Percentiles rank a stretch among this genome's conserved stretches.
Evolutionary conservation across 2,329 filamentous ascomycete genomes (phyloP).

Genomic region (Ascochyta viciae-villosae): DNA sequence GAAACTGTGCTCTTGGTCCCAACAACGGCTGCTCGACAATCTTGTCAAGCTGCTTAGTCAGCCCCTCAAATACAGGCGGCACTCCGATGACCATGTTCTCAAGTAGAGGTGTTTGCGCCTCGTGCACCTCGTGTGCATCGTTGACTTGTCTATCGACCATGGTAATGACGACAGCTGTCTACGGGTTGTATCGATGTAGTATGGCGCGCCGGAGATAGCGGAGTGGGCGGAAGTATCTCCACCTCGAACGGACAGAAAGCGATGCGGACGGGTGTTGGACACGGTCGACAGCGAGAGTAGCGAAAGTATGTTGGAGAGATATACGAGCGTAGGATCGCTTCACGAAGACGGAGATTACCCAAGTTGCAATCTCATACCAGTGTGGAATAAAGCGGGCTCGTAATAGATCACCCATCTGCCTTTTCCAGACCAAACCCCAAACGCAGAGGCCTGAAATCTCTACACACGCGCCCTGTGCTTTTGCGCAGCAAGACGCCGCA

Average conservation of each 20-base stretch:
- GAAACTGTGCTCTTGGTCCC: slow-evolving; percentile 40
- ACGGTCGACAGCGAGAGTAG: not conserved
- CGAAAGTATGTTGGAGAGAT: not conserved
- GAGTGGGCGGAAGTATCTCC: slow-evolving; percentile 1
- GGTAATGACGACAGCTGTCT: slow-evolving; percentile 21
- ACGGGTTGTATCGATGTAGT: slow-evolving; percentile 15
- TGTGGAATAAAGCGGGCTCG: slow-evolving; percentile 9
- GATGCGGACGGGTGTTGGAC: not conserved
- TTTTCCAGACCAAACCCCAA: slow-evolving; percentile 10
- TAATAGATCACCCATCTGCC: slow-evolving; percentile 12
- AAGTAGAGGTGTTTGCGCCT: slow-evolving; percentile 39
- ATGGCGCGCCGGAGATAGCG: slow-evolving; percentile 17
- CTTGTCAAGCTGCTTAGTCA: slow-evolving; percentile 45
- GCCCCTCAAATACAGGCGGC: slow-evolving; percentile 45
- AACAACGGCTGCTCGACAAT: slow-evolving; percentile 45
- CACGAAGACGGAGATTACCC: slow-evolving; percentile 3
- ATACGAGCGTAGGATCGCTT: not conserved
- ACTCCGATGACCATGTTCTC: slow-evolving; percentile 49
- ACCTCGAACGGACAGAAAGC: slow-evolving; percentile 14
- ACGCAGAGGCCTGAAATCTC: slow-evolving; percentile 11
- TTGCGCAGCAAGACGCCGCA: slow-evolving; percentile 12
- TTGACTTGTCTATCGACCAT: slow-evolving; percentile 28
- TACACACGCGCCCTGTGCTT: slow-evolving; percentile 10
- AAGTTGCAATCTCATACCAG: slow-evolving; percentile 3
- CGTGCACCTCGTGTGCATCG: slow-evolving; percentile 33